A percentile compares a stretch with the other conserved stretches of the same genome.
Evolutionary conservation across 1,284 basidiomycete genomes (phyloP).

Genomic region (Leccinum angustisporum): DNA sequence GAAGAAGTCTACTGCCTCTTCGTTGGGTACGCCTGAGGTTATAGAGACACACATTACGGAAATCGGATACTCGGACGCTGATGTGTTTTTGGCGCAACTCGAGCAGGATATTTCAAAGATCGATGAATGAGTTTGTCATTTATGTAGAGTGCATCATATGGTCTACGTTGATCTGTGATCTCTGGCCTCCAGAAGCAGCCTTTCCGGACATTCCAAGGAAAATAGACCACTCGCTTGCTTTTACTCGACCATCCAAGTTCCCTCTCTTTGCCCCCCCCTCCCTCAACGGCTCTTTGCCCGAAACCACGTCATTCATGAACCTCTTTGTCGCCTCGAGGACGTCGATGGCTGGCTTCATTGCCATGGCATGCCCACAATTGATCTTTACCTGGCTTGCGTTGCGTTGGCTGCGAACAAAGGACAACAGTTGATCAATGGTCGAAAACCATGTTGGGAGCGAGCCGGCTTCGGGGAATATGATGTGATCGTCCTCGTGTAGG

Average conservation of each 20-base stretch:
- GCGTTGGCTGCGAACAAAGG: conserved; percentile 37
- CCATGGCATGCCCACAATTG: conserved; percentile 50
- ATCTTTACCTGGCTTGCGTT: conserved; percentile 37
- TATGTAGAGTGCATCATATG: background rate
- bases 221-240: conserved; percentile 43
- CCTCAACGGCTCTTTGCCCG: conserved; percentile 40
- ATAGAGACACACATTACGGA: conserved; percentile 19
- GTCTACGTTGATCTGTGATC: conserved; percentile 5
- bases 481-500: conserved; percentile 51
- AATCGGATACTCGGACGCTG: conserved; percentile 41
- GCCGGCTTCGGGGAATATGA: conserved; percentile 54
- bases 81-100: conserved; percentile 62
- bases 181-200: conserved; percentile 43
- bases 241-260: conserved; percentile 44
- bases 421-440: conserved; percentile 42
- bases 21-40: conserved; percentile 10
- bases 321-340: conserved; percentile 41
- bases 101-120: conserved; percentile 45
- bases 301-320: conserved; percentile 49
- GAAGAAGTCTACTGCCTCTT: conserved; percentile 28
- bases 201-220: conserved; percentile 50
- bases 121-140: conserved; percentile 8
- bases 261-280: conserved; percentile 35
- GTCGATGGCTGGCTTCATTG: conserved; percentile 42
- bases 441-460: conserved; percentile 49